Evolutionary conservation across 148 eudicot genomes (phyloP).

Genomic region (Amaranthus cruentus): DNA sequence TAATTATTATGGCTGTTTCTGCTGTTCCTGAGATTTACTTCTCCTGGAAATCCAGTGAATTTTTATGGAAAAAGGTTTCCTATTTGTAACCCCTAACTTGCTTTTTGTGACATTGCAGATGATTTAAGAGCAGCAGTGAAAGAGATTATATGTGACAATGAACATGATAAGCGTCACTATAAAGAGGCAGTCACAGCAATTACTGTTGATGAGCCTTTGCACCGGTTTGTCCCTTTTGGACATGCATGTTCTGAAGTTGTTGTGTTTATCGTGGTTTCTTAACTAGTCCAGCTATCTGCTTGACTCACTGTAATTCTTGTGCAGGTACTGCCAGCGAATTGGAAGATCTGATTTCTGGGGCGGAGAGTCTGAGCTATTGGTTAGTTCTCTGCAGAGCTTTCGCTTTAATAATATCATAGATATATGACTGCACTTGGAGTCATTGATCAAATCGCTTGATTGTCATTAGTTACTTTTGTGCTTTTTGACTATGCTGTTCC

Average conservation of each 20-base stretch:
- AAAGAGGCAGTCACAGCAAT: slow-evolving; percentile 86
- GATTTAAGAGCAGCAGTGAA: slow-evolving; percentile 83
- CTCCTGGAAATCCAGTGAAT: not conserved
- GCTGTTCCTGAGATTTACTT: not conserved
- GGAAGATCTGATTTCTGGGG: slow-evolving; percentile 92
- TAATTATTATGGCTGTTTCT: not conserved
- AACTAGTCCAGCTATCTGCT: not conserved
- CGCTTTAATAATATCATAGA: not conserved
- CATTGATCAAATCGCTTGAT: not conserved
- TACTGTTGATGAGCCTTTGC: slow-evolving; percentile 83
- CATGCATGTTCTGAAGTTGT: not conserved
- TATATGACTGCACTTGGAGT: not conserved
- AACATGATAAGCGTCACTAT: slow-evolving; percentile 45
- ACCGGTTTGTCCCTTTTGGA: slow-evolving; percentile 40
- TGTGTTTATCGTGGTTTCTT: not conserved
- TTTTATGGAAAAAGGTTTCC: not conserved
- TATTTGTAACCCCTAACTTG: not conserved
- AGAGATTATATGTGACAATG: slow-evolving; percentile 78
- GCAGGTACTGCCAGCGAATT: slow-evolving; percentile 89
- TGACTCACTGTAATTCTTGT: slow-evolving; percentile 7
- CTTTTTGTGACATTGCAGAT: slow-evolving; percentile 42
- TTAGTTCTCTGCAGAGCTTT: slow-evolving; percentile 30
- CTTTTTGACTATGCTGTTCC: no score
- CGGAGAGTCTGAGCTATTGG: slow-evolving; percentile 96
- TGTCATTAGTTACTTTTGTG: not conserved